Evolutionary conservation across 768 basidiomycete species (phyloP).

Genomic region (Ramaria sp.): DNA sequence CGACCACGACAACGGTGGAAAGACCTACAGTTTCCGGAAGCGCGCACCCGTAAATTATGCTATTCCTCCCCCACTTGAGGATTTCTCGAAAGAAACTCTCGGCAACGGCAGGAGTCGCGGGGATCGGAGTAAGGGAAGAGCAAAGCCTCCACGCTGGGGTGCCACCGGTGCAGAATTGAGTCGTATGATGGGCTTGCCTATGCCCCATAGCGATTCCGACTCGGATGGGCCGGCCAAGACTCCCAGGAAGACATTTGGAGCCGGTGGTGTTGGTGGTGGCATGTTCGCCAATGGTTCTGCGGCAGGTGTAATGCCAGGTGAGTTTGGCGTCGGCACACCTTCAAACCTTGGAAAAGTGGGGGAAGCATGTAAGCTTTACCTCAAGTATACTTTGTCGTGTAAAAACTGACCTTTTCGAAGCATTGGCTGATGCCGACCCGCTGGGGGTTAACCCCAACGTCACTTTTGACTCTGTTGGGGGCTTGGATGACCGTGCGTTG

Average conservation of each 20-base stretch:
- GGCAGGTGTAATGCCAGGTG: constrained; percentile 42
- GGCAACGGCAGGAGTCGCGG: constrained; percentile 25
- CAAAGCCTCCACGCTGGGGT: constrained; percentile 62
- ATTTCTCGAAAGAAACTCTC: constrained; percentile 25
- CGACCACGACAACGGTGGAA: constrained; percentile 6
- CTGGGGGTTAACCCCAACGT: constrained; percentile 88
- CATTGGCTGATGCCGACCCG: constrained; percentile 90
- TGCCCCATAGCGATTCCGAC: constrained; percentile 25
- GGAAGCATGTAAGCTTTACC: constrained; percentile 44
- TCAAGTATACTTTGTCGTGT: constrained; percentile 13
- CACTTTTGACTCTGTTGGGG: constrained; percentile 94
- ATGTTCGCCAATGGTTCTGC: constrained; percentile 28
- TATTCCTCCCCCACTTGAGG: constrained; percentile 73
- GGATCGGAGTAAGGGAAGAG: constrained; percentile 23
- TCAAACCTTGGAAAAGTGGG: constrained; percentile 81
- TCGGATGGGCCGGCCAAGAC: constrained; percentile 60
- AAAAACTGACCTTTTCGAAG: constrained; percentile 25
- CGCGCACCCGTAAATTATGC: constrained; percentile 65
- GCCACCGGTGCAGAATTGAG: constrained; percentile 68
- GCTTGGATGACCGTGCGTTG: constrained; percentile 79
- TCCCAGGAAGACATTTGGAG: constrained; percentile 48
- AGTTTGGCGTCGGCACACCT: constrained; percentile 50
- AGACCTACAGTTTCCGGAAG: constrained; percentile 49
- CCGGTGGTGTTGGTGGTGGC: constrained; percentile 40
- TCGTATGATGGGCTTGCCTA: constrained; percentile 64